Evolutionary conservation across 768 basidiomycete species (phyloP), one percentile per base, ranked within the genome.

Genomic region (Tylopilus subfusipes): DNA sequence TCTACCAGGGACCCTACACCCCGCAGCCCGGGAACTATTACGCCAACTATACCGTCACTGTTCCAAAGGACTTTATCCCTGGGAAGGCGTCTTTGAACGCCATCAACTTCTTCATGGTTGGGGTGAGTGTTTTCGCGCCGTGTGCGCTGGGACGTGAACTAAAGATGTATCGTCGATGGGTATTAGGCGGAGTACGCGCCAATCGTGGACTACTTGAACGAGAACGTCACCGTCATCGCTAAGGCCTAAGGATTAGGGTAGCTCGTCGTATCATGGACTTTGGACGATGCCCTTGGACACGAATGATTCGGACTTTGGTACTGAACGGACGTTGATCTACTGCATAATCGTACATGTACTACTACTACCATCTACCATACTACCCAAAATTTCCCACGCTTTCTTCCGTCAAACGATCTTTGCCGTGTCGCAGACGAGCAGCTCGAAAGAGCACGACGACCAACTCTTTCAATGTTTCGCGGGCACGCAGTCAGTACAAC

Each of bases 41-140:
- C 29, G 65, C 67, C 47, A 72, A 75, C 56, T 74, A 70, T 42
- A 67, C 72, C 1, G 63, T 74, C 11, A 56, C 53, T 4, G 45
- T 72, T 11, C 68, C 79, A 2, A 4, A 58, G 22, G 19, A 4
- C 3, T 58, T 71, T n/a, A 10, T 58, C 1, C 43, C 64, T 40
- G 74, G 73, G 3, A 10, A n/a, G 0, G 73, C 72, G 12, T 71
- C 72, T 46, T 55, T 79, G 43, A 69, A 68, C 13, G 71, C 73
- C 7, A 68, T 70, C 45, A 72, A 76, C 59, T 55, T 74, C 0
- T 61, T 71, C 27, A 60, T 79, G 55, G 66, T 76, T 19, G 77
- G 76, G 53, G 76, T 79, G 58, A 63, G 76, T 68, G 14, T 3
- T 48, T 36, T 40, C 18, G 19, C 10, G n/a, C 39, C 24, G 33